Evolutionary conservation across 2,329 filamentous ascomycete species (phyloP).

Genomic region (Rasamsonia emersonii): DNA sequence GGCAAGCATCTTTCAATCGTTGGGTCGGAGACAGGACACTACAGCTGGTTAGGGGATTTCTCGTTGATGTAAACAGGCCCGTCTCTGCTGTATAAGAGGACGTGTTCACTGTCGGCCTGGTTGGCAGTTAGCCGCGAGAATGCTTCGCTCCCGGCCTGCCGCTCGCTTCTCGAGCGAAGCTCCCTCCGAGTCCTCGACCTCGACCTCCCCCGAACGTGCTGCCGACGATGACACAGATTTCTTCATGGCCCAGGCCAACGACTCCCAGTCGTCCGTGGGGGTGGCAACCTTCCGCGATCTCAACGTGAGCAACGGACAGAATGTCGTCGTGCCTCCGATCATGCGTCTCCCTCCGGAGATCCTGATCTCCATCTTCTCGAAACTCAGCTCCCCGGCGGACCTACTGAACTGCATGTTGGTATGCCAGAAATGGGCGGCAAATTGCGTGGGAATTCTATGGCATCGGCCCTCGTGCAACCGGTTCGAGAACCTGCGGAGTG

Average conservation of each 20-base stretch:
- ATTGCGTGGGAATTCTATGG: constrained; percentile 89
- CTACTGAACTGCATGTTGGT: constrained; percentile 84
- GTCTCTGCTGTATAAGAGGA: too few species aligned
- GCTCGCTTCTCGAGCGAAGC: constrained; percentile 31
- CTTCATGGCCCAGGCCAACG: constrained; percentile 72
- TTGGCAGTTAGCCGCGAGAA: constrained; percentile 11
- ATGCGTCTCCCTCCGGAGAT: constrained; percentile 86
- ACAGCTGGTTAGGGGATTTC: background rate
- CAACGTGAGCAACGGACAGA: constrained; percentile 49
- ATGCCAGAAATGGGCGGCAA: constrained; percentile 87
- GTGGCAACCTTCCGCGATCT: constrained; percentile 69
- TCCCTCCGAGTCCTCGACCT: constrained; percentile 36
- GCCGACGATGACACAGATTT: constrained; percentile 90
- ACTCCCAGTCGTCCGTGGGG: constrained; percentile 86
- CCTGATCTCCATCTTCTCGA: constrained; percentile 84
- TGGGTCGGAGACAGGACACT: too few species aligned
- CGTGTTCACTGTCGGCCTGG: background rate
- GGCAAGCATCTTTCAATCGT: too few species aligned
- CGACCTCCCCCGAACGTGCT: constrained; percentile 44
- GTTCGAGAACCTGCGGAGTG: constrained; percentile 70
- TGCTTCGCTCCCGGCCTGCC: constrained; percentile 29
- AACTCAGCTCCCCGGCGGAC: constrained; percentile 66
- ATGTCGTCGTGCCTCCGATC: constrained; percentile 49
- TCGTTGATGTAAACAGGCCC: too few species aligned
- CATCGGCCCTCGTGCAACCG: constrained; percentile 84